Conservation (phyloP, 345 rosid species). For the Corchorus olitorius region DNA sequence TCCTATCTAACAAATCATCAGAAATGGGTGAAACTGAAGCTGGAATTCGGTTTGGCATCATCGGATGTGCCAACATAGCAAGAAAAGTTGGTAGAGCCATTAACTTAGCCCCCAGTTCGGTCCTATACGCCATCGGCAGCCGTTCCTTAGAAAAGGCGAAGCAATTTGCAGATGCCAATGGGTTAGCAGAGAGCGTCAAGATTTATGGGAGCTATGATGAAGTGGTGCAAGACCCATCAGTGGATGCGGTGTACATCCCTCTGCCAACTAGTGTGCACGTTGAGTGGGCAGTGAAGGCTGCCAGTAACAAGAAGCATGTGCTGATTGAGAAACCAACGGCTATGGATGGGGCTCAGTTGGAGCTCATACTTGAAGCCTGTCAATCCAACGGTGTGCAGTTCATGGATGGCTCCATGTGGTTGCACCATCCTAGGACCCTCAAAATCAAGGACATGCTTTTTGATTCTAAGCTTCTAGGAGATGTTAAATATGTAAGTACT, state of each 20-base stretch:
- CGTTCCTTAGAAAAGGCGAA: conserved; percentile 59
- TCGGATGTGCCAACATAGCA: conserved; percentile 62
- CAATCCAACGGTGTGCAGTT: conserved; percentile 65
- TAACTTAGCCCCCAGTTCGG: conserved; percentile 44
- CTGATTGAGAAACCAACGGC: conserved; percentile 72
- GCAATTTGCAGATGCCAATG: conserved; percentile 46
- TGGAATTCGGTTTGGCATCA: conserved; percentile 49
- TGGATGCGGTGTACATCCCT: conserved; percentile 69
- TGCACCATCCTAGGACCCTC: conserved; percentile 69
- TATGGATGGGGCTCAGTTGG: conserved; percentile 54
- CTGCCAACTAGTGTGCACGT: conserved; percentile 55
- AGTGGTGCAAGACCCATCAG: conserved; percentile 47
- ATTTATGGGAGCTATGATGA: conserved; percentile 62
- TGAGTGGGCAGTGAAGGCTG: conserved; percentile 62
- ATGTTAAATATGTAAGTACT: conserved; percentile 26
- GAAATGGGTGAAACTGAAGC: conserved; percentile 32
- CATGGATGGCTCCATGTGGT: conserved; percentile 81
- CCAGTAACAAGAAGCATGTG: conserved; percentile 57
- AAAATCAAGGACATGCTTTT: conserved; percentile 50
- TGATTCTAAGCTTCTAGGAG: conserved; percentile 50
- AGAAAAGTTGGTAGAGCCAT: conserved; percentile 62
- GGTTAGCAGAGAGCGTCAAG: conserved; percentile 35
- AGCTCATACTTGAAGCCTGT: conserved; percentile 57
- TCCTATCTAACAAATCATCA: not conserved
- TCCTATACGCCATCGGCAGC: conserved; percentile 54